Conservation (phyloP, 2,329 filamentous ascomycete species). For the Daldinia sp. region DNA sequence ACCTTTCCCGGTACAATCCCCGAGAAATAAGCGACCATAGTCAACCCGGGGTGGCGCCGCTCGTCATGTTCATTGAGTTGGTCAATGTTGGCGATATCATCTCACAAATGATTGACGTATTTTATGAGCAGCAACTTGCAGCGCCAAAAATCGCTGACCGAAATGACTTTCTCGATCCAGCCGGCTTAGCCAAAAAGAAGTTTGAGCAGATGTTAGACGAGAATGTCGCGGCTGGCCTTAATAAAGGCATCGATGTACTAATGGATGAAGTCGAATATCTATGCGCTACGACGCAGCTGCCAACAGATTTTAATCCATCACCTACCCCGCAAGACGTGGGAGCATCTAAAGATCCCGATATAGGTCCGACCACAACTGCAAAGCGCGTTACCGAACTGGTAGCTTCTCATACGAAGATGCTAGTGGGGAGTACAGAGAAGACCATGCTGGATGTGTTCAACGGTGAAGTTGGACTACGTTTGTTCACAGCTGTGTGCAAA, state of each 20-base stretch:
- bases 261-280: conserved; percentile 99
- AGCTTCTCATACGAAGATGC: conserved; percentile 89
- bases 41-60: conserved; percentile 82
- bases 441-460: conserved; percentile 99
- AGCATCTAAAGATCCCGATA: conserved; percentile 54
- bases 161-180: conserved; percentile 93
- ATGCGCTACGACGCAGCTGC: conserved; percentile 85
- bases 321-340: conserved; percentile 53
- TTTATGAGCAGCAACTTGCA: conserved; percentile 95
- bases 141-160: conserved; percentile 85
- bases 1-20: conserved; percentile 91
- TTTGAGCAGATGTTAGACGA: conserved; percentile 99
- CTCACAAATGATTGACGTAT: conserved; percentile 98
- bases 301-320: conserved; percentile 89
- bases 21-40: conserved; percentile 80
- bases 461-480: conserved; percentile 91
- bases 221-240: conserved; percentile 92
- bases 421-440: conserved; percentile 95
- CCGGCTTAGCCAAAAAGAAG: conserved; percentile 94
- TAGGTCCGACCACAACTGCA: conserved; percentile 81
- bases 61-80: conserved; percentile 95
- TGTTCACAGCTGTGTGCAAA: conserved; percentile 94
- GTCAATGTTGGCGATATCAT: conserved; percentile 99
- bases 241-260: conserved; percentile 97
- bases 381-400: conserved; percentile 86